Percentiles rank a stretch among this genome's conserved stretches.
Conservation (phyloP, 2,329 filamentous ascomycete species). For the Xylaria sp. region DNA sequence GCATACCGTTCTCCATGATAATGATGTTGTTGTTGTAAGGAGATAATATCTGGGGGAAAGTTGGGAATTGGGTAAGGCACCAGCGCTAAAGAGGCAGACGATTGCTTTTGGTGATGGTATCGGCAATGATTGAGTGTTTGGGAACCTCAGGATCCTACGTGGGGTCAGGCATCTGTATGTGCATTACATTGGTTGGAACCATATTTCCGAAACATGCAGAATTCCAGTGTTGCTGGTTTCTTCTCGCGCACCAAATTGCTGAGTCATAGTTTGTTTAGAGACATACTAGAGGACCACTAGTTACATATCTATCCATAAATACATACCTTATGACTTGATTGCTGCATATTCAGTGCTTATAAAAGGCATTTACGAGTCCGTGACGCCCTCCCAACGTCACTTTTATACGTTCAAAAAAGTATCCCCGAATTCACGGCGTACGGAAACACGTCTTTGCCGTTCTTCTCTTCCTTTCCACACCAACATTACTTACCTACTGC, state of each 20-base stretch:
- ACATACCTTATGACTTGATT: not conserved
- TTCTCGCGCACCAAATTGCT: no score
- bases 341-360: not conserved
- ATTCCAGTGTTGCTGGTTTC: no score
- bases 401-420: not conserved
- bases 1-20: slow-evolving; percentile 73
- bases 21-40: slow-evolving; percentile 40
- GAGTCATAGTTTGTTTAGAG: no score
- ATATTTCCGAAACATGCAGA: no score
- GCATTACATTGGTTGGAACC: no score
- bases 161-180: not conserved
- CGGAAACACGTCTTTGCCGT: not conserved
- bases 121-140: not conserved
- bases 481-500: not conserved
- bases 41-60: not conserved
- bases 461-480: not conserved
- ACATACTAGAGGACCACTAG: not conserved
- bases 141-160: not conserved
- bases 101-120: no score
- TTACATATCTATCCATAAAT: not conserved
- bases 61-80: not conserved
- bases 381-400: not conserved
- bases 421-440: no score
- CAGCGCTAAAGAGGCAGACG: no score
- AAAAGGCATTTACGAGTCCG: not conserved